Evolutionary conservation across 148 eudicot genomes (phyloP), one percentile per base, ranked within the genome.

Genomic region (Mesembryanthemum crystallinum): DNA sequence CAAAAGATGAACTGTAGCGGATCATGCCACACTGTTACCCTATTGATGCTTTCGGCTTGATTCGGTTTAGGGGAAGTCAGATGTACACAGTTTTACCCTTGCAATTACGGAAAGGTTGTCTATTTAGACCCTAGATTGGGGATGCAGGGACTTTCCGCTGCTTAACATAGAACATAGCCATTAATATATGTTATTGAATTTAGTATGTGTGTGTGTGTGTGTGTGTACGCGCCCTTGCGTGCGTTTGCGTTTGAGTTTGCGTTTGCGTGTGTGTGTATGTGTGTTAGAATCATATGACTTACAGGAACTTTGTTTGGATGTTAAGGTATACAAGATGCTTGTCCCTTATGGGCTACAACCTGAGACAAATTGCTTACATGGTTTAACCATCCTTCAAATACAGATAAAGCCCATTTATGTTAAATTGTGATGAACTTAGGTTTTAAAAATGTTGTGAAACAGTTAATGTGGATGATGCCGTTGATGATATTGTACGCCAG

Each of bases 391-490:
- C 64, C 29, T 59, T 23, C 29, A 59, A 59, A 4, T 23, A 59
- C 7, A 18, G 13, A 25, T 8, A 4, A 2, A 3, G 29, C 28
- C 1, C 20, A 59, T 59, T 59, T 27, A 23, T 59, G 10, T 28
- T 42, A 25, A 1, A 10, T 28, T 73, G 55, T 42, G 35, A 5
- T 15, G 60, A 43, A 24, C 12, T 7, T 17, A 0, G 43, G 47
- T 21, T 39, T 54, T 39, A 28, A 33, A 42, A 35, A 58, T 45
- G 9, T 35, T 35, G 39, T 64, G 72, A 51, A 75, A 74, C 90
- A 92, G 99, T 95, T 58, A 92, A 89, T 74, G 97, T 95, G 70
- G 99, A 95, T 83, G 97, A 92, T 83, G 99, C 97, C 64, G 85
- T 95, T 85, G 99, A 95, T 85, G 99, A 95, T 82, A 89, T 95